Conservation (phyloP, 2,329 filamentous ascomycete species). For the Alternaria infectoria region DNA sequence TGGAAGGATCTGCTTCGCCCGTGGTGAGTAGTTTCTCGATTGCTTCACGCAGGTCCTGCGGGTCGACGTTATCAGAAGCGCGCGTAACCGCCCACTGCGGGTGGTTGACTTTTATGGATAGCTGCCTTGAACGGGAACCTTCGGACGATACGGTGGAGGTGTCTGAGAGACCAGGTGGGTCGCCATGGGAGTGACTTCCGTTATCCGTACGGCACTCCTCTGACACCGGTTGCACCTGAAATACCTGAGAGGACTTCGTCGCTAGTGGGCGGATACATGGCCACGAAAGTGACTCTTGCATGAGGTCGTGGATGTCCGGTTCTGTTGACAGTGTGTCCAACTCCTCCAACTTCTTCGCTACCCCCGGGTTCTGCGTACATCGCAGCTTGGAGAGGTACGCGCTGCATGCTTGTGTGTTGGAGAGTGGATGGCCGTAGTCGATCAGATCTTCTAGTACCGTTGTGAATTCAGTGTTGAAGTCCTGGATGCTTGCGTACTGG, state of each 20-base stretch:
- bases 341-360: conserved; percentile 39
- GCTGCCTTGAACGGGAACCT: conserved; percentile 29
- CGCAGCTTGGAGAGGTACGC: conserved; percentile 48
- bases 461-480: conserved; percentile 45
- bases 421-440: conserved; percentile 42
- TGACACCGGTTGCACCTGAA: conserved; percentile 26
- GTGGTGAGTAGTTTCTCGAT: conserved; percentile 6
- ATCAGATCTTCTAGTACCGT: conserved; percentile 41
- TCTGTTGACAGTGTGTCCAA: conserved; percentile 34
- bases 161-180: conserved; percentile 7
- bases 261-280: conserved; percentile 37
- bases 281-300: conserved; percentile 42
- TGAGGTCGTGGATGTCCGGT: conserved; percentile 32
- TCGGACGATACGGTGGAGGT: conserved; percentile 26
- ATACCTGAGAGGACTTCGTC: conserved; percentile 22
- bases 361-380: conserved; percentile 48
- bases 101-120: conserved; percentile 25
- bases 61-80: conserved; percentile 24
- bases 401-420: conserved; percentile 45
- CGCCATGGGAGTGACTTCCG: conserved; percentile 12
- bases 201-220: conserved; percentile 29
- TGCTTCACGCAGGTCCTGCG: conserved; percentile 22
- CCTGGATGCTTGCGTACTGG: conserved; percentile 38
- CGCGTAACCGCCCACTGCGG: conserved; percentile 38
- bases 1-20: conserved; percentile 10